Evolutionary conservation across 1,284 basidiomycete species (phyloP), one percentile per base, ranked within the genome.

Genomic region (Marasmius oreades): DNA sequence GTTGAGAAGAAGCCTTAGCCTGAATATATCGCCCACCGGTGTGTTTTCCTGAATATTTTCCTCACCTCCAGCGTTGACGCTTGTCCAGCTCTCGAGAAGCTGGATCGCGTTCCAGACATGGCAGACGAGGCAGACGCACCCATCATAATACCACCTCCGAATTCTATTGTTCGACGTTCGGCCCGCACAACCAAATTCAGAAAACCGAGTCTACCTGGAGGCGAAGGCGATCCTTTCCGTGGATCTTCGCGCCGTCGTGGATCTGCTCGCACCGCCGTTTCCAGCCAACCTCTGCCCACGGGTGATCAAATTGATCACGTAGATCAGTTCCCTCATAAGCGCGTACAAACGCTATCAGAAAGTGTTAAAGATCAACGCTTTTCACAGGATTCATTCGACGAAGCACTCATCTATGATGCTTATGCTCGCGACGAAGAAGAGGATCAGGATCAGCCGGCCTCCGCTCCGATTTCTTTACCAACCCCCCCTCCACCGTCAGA

Each of bases 101-200:
- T 86, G 77, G 84, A 86, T 61, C 76, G 85, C 64, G 78, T 85
- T 62, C 76, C 80, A 12, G 84, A 86, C 62, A 76, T 85, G 66
- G 78, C 75, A 14, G 89, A 93, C 62, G 92, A 93, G 64, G 88
- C 87, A 2, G 94, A 98, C 71, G 80, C 84, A 23, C 95, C 95
- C 24, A 90, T 97, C 64, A 90, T 97, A 58, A 85, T 95, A 5
- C 92, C 92, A 33, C 86, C 88, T 47, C 93, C 92, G 1, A 92
- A 92, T 12, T 89, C 90, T 69, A 94, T 95, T 64, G 79, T 99
- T 12, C 91, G 94, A 28, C 88, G 96, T 46, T 86, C 93, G 11
- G 94, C 93, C 7, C 86, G 95, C 20, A 99, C 39, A 16, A 42
- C 96, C 2, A 95, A 95, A 77, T 97, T 98, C 66, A 86, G 96